Conservation (phyloP, 208 protist species). For the Kentomonas sorsogonicus region DNA sequence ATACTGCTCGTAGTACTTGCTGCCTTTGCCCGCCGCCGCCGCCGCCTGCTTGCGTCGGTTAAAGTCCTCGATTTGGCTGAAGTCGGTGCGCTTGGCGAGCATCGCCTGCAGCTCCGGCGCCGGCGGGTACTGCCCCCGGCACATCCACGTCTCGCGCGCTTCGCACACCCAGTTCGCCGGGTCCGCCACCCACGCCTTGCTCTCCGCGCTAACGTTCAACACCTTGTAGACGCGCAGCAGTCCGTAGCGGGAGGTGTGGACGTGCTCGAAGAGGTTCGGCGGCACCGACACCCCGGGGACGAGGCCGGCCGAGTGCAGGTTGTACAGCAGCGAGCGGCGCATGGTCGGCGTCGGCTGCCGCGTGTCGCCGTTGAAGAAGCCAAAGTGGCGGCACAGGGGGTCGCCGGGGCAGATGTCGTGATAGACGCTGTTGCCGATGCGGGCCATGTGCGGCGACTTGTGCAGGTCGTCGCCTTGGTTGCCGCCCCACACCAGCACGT, state of each 20-base stretch:
- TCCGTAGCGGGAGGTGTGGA: constrained; percentile 93
- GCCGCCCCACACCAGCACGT: constrained; percentile 88
- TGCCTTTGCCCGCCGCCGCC: too few relatives aligned
- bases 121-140: constrained; percentile 66
- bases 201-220: constrained; percentile 69
- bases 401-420: constrained; percentile 66
- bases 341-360: constrained; percentile 37
- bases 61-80: constrained; percentile 47
- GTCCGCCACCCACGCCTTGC: constrained; percentile 55
- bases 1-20: constrained; percentile 40
- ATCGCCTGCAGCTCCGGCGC: constrained; percentile 64
- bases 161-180: constrained; percentile 45
- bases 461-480: constrained; percentile 29
- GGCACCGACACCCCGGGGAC: constrained; percentile 9
- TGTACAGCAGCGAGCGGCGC: constrained; percentile 55
- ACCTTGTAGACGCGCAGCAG: constrained; percentile 97
- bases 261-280: constrained; percentile 60
- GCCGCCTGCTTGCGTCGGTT: constrained; percentile 30
- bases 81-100: constrained; percentile 48
- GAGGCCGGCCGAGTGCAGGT: constrained; percentile 25
- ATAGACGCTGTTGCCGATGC: constrained; percentile 78
- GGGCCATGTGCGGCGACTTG: constrained; percentile 60
- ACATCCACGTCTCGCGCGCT: constrained; percentile 54
- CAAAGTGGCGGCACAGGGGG: constrained; percentile 45
- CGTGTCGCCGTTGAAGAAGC: constrained; percentile 21